Base-by-base conservation (phyloP, 2,329 filamentous ascomycete genomes). In the Scedosporium dehoogii region DNA sequence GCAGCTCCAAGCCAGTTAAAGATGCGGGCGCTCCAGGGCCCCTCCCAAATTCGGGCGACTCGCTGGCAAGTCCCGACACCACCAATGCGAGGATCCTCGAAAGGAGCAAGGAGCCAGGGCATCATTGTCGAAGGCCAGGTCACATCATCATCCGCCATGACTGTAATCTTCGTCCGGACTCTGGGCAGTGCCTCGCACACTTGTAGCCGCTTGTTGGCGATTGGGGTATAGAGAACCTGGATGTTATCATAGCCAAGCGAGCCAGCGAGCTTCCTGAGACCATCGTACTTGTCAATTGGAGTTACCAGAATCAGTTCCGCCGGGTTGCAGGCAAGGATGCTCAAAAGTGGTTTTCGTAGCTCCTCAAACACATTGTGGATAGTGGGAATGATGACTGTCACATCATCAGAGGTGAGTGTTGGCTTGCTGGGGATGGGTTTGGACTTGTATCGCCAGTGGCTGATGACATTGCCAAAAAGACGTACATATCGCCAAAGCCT, bases 111-210 rank as follows among this genome's bases (percentile, higher is more conserved):
- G 63, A 97, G 89, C 92, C 92, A 97, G 38, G 88, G 89, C 69
- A 96, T 84, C 65, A 96, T 85, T 51, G 90, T 94, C 16, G 81
- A 80, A 3, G 92, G 92, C 89, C 93, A 96, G 68, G 89, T 92
- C 65, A 97, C 93, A 73, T 97, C 93, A 75, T 97, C 93, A 72
- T 97, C 93, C 27, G 92, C 92, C 79, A 97, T 91, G 69, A 97
- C 84, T 44, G 91, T 96, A 71, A 97, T 92, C 60, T 82, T 78
- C 0, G 93, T 97, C 67, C 79, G 81, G 63, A 97, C 91, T 67
- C 91, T 84, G 21, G 92, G 92, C 58, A 97, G 90, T 3, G 92
- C 93, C 71, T 91, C 85, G 73, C 91, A 96, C 72, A 97, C 92
- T 74, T 97, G 93, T 21, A 93, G 85, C 62, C 93, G 89, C 79